Conservation (phyloP, 768 basidiomycete genomes). For the Amanita brunnescens region DNA sequence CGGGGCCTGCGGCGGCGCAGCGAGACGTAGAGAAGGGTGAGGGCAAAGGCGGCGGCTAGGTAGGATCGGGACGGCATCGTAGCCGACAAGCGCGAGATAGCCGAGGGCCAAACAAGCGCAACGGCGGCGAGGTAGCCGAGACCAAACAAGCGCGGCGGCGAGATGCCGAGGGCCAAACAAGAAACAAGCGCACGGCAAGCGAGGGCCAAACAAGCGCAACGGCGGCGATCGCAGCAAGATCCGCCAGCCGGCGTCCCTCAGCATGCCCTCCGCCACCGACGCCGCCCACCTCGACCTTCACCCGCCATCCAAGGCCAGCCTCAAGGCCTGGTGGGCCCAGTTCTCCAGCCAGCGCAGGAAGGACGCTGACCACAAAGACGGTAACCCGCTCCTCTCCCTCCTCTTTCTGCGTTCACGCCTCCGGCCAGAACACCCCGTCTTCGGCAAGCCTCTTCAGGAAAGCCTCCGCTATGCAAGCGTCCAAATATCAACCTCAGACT, state of each 20-base stretch:
- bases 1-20: neutral
- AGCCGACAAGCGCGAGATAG: neutral
- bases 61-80: neutral
- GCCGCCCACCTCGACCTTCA: neutral
- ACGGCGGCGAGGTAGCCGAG: neutral
- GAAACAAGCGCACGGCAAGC: neutral
- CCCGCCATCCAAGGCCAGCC: constrained; percentile 43
- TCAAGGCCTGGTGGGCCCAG: constrained; percentile 79
- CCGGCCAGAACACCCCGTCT: constrained; percentile 49
- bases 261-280: constrained; percentile 1
- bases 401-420: constrained; percentile 17
- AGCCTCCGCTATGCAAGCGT: constrained; percentile 83
- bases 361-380: constrained; percentile 34
- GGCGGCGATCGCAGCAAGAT: neutral
- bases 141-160: no score
- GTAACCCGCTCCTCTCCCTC: constrained; percentile 11
- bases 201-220: neutral
- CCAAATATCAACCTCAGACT: constrained; percentile 85
- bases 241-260: neutral
- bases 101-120: neutral
- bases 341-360: constrained; percentile 65
- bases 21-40: neutral
- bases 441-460: constrained; percentile 78
- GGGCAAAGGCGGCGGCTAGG: neutral
- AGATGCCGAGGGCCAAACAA: no score